A percentile compares a stretch with the other conserved stretches of the same genome.
These are phyloP conservation scores for Ophiostoma sp. DNA, from an alignment of 2,329 filamentous ascomycete genomes.

Conservation along the genomic window DNA sequence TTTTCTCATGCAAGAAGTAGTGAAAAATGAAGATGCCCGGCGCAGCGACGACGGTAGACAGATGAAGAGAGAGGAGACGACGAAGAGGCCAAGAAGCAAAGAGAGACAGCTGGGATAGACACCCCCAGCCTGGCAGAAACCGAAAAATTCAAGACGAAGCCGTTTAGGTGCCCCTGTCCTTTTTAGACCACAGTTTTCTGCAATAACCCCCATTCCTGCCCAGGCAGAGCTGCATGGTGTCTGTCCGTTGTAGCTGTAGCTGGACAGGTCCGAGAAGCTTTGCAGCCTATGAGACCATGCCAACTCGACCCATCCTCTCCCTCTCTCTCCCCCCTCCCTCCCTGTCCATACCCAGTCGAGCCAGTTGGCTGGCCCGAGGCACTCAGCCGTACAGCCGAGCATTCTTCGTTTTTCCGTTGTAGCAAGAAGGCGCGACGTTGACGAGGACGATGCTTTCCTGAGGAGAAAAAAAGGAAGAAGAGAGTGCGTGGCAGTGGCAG, in stretches of 20 bases:
- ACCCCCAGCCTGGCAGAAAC: not conserved
- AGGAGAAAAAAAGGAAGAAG: slow-evolving; percentile 16
- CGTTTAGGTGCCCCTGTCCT: slow-evolving; percentile 21
- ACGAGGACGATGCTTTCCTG: slow-evolving; percentile 27
- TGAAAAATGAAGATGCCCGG: slow-evolving; percentile 17
- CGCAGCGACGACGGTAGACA: not conserved
- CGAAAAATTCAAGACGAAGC: slow-evolving; percentile 18
- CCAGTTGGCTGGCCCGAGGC: slow-evolving; percentile 8
- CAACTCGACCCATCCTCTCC: not conserved
- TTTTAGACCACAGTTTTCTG: slow-evolving; percentile 20
- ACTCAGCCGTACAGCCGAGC: not conserved
- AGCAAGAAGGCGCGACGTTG: slow-evolving; percentile 30
- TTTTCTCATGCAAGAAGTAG: slow-evolving; percentile 28
- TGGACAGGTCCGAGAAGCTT: not conserved
- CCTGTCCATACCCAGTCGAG: too few species aligned
- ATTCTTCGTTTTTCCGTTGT: slow-evolving; percentile 27
- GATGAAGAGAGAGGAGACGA: not conserved
- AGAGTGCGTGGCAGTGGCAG: not conserved
- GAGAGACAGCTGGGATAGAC: not conserved
- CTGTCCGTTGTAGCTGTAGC: not conserved
- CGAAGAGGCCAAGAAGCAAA: not conserved
- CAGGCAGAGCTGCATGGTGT: not conserved
- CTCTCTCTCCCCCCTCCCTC: not conserved
- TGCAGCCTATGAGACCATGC: not conserved
- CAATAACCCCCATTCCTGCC: slow-evolving; percentile 14